These are phyloP conservation scores for Leccinum insolens DNA, from an alignment of 1,284 basidiomycete species.

Conservation along the genomic window DNA sequence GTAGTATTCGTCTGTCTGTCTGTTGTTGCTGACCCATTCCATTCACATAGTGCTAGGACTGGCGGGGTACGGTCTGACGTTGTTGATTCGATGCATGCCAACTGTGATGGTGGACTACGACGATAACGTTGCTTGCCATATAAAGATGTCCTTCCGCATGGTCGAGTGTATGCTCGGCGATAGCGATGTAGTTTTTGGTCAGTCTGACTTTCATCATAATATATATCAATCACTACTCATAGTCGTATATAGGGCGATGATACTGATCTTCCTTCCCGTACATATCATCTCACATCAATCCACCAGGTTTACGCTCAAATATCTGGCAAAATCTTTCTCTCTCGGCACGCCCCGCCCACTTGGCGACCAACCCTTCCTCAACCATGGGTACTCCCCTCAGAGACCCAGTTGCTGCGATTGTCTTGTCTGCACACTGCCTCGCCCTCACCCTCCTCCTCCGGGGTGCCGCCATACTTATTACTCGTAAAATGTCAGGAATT, in stretches of 20 bases:
- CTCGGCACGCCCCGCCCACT: not conserved
- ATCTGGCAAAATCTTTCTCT: not conserved
- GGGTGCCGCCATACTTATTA: constrained; percentile 28
- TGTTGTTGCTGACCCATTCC: constrained; percentile 10
- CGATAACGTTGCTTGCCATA: not conserved
- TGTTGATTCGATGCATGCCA: constrained; percentile 22
- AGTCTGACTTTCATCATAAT: not conserved
- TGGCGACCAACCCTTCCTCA: not conserved
- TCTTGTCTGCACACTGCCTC: constrained; percentile 28
- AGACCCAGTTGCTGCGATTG: not conserved
- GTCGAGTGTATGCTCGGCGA: not conserved
- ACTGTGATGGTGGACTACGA: not conserved
- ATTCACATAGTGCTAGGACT: constrained; percentile 45
- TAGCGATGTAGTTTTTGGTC: not conserved
- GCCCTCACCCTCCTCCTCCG: constrained; percentile 8
- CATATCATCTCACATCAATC: not conserved
- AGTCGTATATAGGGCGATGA: not conserved
- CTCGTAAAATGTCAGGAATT: constrained; percentile 46
- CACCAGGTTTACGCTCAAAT: not conserved
- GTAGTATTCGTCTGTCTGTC: not conserved
- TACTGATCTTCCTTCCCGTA: not conserved
- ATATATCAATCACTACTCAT: not conserved
- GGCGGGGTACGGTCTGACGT: constrained; percentile 42
- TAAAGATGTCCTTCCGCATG: not conserved
- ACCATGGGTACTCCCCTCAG: not conserved